Evolutionary conservation across 768 basidiomycete species (phyloP), one percentile per base, ranked within the genome.

Genomic region (Trametopsis cervina): DNA sequence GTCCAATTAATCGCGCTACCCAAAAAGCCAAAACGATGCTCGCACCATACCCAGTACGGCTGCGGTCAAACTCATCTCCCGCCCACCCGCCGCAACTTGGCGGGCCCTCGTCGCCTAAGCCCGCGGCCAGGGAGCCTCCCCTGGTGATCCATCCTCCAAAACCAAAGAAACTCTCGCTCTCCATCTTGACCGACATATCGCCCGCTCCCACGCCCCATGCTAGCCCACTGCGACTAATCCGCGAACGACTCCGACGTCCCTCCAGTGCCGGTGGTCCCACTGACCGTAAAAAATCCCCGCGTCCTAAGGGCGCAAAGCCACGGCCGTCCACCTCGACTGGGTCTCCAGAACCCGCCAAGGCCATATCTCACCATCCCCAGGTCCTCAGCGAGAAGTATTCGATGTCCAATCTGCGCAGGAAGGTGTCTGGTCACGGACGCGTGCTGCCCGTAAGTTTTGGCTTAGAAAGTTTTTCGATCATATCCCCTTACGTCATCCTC

Each of bases 241-340:
- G 24, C 44, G 18, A 39, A 38, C 38, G 43, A 20, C 22, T 40
- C 45, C 12, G 38, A 39, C 11, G 39, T 35, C 29, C 29, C 15
- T 20, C 26, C 42, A 46, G 42, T 18, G 17, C 40, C 43, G 44
- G 44, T 27, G 44, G 18, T 35, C 12, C 29, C 29, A 22, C 21
- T 26, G 36, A 40, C 27, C 24, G 22, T n/a, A n/a, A n/a, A n/a
- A 26, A 21, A 37, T 4, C 29, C n/a, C 40, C 25, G 13, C 45
- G 25, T 35, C 26, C 10, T 23, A 36, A 23, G 35, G 26, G 23
- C 21, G 17, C 27, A 20, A 37, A 13, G 26, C 22, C 49, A 13
- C 35, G 49, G 1, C 53, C 56, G 11, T 52, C 51, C 5, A 44
- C 46, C 33, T 47, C 51, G 18, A 40, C 51, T 4, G 49, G 50